Conservation (phyloP, 2,329 filamentous ascomycete species). For the Dothideomycetes sp. region DNA sequence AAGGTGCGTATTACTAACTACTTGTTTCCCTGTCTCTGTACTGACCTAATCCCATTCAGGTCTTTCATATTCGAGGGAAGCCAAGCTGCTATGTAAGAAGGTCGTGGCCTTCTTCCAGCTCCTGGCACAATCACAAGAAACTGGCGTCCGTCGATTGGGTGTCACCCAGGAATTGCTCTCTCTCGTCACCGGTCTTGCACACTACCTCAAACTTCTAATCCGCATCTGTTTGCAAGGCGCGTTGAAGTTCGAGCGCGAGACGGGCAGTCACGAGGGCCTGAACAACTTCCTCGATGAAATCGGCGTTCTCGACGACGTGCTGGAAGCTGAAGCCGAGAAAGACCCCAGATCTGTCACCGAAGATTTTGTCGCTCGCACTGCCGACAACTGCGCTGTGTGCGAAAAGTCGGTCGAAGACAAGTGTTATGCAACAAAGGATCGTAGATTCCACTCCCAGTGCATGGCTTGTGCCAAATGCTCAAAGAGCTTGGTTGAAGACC, state of each 20-base stretch:
- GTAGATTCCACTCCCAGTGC: constrained; percentile 77
- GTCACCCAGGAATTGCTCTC: constrained; percentile 98
- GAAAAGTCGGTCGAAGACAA: constrained; percentile 88
- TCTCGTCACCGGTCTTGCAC: constrained; percentile 86
- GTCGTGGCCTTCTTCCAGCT: constrained; percentile 96
- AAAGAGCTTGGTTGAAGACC: constrained; percentile 58
- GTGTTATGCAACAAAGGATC: constrained; percentile 65
- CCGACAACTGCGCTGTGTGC: constrained; percentile 74
- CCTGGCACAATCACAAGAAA: constrained; percentile 88
- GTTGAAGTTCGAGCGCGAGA: constrained; percentile 81
- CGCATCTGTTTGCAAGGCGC: constrained; percentile 92
- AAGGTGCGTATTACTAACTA: constrained; percentile 50
- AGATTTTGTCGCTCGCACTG: constrained; percentile 35
- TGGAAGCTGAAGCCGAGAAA: constrained; percentile 55
- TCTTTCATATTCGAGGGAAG: constrained; percentile 84
- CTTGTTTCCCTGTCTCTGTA: constrained; percentile 19
- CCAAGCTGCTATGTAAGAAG: constrained; percentile 99
- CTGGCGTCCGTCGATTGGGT: constrained; percentile 77
- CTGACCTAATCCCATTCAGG: constrained; percentile 25
- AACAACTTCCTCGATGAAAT: constrained; percentile 78
- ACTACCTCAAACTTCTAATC: constrained; percentile 95
- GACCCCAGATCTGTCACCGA: constrained; percentile 35
- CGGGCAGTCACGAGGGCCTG: constrained; percentile 62
- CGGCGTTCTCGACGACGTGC: constrained; percentile 68
- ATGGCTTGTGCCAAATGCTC: constrained; percentile 62